Evolutionary conservation across 257 asterid genomes (phyloP).

Genomic region (Ajuga chamaepitys): DNA sequence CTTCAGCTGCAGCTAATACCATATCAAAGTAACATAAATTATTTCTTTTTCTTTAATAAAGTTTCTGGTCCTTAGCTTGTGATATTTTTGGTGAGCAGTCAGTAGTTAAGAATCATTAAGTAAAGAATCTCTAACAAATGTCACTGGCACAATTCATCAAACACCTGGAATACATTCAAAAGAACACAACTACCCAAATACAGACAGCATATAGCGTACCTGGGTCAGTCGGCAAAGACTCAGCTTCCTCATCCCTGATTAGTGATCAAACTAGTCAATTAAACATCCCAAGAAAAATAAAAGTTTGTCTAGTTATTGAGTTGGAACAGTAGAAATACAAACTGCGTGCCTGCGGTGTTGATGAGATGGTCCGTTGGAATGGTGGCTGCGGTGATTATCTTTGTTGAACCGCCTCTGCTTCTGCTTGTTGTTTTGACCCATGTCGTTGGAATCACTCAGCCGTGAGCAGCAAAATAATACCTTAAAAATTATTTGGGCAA

Average conservation of each 20-base stretch:
- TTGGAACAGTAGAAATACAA: background rate
- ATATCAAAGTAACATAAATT: too few species aligned
- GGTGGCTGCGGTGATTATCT: constrained; percentile 40
- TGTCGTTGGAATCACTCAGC: background rate
- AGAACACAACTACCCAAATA: background rate
- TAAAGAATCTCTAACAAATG: too few species aligned
- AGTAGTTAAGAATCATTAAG: too few species aligned
- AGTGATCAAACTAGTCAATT: constrained; percentile 1
- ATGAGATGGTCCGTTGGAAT: constrained; percentile 33
- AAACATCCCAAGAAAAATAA: background rate
- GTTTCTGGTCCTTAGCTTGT: too few species aligned
- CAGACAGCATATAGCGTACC: constrained; percentile 27
- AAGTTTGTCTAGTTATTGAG: background rate
- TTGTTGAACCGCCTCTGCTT: constrained; percentile 68
- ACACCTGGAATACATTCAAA: constrained; percentile 20
- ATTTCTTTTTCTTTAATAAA: too few species aligned
- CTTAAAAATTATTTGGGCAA: too few species aligned
- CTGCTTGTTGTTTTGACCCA: constrained; percentile 49
- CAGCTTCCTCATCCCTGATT: constrained; percentile 49
- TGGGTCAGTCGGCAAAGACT: constrained; percentile 58
- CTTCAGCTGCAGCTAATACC: constrained; percentile 27
- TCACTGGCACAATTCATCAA: constrained; percentile 28
- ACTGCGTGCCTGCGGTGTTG: constrained; percentile 27
- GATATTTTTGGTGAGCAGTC: too few species aligned
- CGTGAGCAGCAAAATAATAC: too few species aligned